These are phyloP conservation scores for Exophiala aquamarina DNA, from an alignment of 2,329 filamentous ascomycete species.

Conservation along the genomic window DNA sequence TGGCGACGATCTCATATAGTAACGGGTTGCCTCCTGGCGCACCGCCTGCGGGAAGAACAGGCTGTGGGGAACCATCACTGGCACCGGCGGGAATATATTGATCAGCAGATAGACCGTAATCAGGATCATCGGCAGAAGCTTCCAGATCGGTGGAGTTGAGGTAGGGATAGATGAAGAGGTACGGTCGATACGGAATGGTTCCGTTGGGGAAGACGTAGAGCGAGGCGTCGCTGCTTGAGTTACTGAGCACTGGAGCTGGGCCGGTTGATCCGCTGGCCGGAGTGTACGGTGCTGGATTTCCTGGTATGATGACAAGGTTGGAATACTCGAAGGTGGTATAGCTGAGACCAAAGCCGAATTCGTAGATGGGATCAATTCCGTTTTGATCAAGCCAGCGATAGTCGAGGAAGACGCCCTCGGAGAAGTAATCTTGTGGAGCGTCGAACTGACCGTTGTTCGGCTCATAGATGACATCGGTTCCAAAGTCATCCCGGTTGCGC, in stretches of 20 bases:
- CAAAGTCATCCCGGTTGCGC: conserved; percentile 53
- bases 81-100: conserved; percentile 52
- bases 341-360: conserved; percentile 62
- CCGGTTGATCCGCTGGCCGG: conserved; percentile 54
- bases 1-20: conserved; percentile 52
- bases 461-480: conserved; percentile 56
- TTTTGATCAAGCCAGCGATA: conserved; percentile 55
- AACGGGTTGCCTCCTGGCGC: conserved; percentile 60
- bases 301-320: conserved; percentile 50
- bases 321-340: conserved; percentile 65
- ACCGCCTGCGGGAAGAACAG: conserved; percentile 57
- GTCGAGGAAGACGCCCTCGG: conserved; percentile 61
- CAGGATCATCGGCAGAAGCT: conserved; percentile 51
- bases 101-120: conserved; percentile 54
- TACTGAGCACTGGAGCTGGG: conserved; percentile 55
- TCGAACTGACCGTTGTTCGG: conserved; percentile 55
- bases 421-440: conserved; percentile 60
- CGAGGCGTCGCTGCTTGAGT: conserved; percentile 46
- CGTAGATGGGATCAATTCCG: conserved; percentile 58
- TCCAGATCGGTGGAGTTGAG: conserved; percentile 60
- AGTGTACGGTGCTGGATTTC: conserved; percentile 49
- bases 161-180: conserved; percentile 64
- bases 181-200: conserved; percentile 46
- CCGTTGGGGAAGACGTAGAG: conserved; percentile 58
- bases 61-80: conserved; percentile 55